Percentiles rank a stretch among this genome's conserved stretches.
These are phyloP conservation scores for Elongisporangium anandrum DNA, from an alignment of 352 stramenopile species.

Conservation along the genomic window DNA sequence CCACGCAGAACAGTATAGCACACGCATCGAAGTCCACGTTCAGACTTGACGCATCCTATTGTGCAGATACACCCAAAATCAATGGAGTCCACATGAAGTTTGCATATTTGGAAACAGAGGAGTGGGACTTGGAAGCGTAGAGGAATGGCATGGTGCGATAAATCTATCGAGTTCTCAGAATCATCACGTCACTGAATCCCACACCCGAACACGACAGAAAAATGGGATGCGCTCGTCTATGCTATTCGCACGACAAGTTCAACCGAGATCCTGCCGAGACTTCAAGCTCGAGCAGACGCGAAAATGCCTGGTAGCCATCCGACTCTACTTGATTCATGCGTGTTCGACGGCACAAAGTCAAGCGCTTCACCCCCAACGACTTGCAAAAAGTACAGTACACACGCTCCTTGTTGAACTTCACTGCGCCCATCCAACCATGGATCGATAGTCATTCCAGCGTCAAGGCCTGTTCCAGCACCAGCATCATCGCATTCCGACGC, in stretches of 20 bases:
- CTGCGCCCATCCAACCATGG: not conserved
- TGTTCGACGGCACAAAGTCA: not conserved
- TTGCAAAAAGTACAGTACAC: not conserved
- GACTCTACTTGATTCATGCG: not conserved
- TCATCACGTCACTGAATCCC: not conserved
- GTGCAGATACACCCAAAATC: not conserved
- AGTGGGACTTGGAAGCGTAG: no score
- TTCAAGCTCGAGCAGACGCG: not conserved
- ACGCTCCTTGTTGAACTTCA: not conserved
- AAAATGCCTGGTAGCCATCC: not conserved
- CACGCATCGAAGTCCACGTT: not conserved
- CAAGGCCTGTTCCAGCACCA: not conserved
- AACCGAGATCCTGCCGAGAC: not conserved
- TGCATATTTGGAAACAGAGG: not conserved
- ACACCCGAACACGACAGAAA: not conserved
- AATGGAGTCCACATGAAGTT: not conserved
- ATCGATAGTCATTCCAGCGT: not conserved
- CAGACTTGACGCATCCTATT: not conserved
- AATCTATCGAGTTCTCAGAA: not conserved
- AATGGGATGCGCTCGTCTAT: not conserved
- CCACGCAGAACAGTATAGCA: no score
- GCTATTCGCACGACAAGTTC: not conserved
- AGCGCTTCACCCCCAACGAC: not conserved
- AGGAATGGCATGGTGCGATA: not conserved
- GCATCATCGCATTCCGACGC: not conserved